These are phyloP conservation scores for Austroboletus novae-zelandiae DNA, from an alignment of 1,284 basidiomycete species.

Conservation along the genomic window DNA sequence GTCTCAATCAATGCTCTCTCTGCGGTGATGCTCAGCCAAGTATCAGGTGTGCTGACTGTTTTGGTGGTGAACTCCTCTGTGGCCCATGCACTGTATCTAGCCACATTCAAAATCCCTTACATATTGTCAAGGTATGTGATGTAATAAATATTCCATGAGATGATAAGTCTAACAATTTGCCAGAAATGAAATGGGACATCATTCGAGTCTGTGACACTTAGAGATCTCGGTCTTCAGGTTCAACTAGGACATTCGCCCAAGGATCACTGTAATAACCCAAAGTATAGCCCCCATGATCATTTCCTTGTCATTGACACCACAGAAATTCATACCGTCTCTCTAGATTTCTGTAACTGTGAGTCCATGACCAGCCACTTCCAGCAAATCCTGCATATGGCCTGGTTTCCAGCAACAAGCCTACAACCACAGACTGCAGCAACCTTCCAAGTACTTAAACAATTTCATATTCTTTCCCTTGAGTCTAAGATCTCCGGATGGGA, in stretches of 20 bases:
- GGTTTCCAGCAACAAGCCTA: slow-evolving; percentile 9
- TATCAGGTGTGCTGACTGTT: too few species aligned
- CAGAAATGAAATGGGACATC: too few species aligned
- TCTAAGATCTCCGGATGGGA: slow-evolving; percentile 20
- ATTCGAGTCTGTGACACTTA: too few species aligned
- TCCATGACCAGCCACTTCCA: background rate
- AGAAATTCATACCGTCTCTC: background rate
- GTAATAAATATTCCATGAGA: too few species aligned
- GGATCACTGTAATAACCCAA: background rate
- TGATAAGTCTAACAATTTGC: too few species aligned
- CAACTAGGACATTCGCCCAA: background rate
- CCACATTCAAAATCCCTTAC: too few species aligned
- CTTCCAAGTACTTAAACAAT: slow-evolving; percentile 15
- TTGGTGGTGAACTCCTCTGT: too few species aligned
- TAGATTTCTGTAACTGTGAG: slow-evolving; percentile 9
- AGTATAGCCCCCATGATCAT: background rate
- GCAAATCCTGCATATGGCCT: background rate
- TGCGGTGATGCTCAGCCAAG: too few species aligned
- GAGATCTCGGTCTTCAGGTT: too few species aligned
- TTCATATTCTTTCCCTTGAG: slow-evolving; percentile 14
- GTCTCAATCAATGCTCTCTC: too few species aligned
- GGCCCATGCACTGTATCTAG: too few species aligned
- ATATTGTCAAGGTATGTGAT: too few species aligned
- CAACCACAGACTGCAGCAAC: slow-evolving; percentile 21
- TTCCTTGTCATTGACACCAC: slow-evolving; percentile 7